Evolutionary conservation across 2,329 filamentous ascomycete species (phyloP).

Genomic region (Didymella pinodella): DNA sequence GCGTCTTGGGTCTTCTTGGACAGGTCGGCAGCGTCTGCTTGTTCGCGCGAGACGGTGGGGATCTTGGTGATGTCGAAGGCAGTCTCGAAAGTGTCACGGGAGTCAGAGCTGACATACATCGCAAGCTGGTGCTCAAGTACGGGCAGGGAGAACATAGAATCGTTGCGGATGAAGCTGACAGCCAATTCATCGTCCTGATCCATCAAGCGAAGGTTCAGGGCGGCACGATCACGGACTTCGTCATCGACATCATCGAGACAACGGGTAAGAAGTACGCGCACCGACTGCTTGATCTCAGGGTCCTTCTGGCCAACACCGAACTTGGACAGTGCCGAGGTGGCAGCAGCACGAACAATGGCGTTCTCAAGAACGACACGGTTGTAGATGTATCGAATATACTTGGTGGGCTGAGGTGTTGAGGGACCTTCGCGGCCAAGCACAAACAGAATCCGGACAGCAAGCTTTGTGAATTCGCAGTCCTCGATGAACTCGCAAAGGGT

Average conservation of each 20-base stretch:
- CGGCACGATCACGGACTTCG: slow-evolving; percentile 94
- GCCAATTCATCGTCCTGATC: slow-evolving; percentile 86
- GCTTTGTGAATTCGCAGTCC: slow-evolving; percentile 98
- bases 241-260: slow-evolving; percentile 98
- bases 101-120: slow-evolving; percentile 94
- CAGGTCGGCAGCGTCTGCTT: slow-evolving; percentile 93
- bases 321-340: slow-evolving; percentile 94
- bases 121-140: slow-evolving; percentile 97
- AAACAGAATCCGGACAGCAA: slow-evolving; percentile 93
- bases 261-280: slow-evolving; percentile 87
- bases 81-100: slow-evolving; percentile 81
- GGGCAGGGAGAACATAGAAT: slow-evolving; percentile 93
- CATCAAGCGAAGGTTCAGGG: slow-evolving; percentile 91
- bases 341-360: slow-evolving; percentile 91
- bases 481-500: slow-evolving; percentile 99
- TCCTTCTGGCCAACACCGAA: slow-evolving; percentile 96
- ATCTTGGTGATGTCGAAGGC: slow-evolving; percentile 93
- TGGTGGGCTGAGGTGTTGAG: slow-evolving; percentile 93
- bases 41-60: slow-evolving; percentile 91
- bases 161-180: slow-evolving; percentile 89
- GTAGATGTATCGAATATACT: slow-evolving; percentile 99
- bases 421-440: slow-evolving; percentile 93
- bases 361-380: slow-evolving; percentile 98
- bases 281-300: slow-evolving; percentile 94
- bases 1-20: slow-evolving; percentile 96